Base-by-base conservation (phyloP, 495 filamentous ascomycete species). In the Trichoderma gamsii region DNA sequence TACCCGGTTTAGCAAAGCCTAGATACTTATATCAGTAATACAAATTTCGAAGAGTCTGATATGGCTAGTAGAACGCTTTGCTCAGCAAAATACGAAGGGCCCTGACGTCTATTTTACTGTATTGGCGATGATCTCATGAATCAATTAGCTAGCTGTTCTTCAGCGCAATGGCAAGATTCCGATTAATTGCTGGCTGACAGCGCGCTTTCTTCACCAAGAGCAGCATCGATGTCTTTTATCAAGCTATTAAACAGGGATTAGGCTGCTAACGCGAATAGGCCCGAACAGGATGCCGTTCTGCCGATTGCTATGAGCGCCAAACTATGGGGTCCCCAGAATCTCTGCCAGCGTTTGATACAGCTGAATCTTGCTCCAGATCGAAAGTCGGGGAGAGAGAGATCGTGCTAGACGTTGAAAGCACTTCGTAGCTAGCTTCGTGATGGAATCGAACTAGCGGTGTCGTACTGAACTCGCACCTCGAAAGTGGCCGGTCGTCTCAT, bases 241-340 rank as follows among this genome's bases (percentile, higher is more conserved):
- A 38, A 38, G 5, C 5, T 3, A 38, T 38, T 6, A 46, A 46
- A 12, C 43, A 46, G 43, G 43, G 43, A 46, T 46, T 46, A 18
- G 12, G 12, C 6, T 16, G 18, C 43, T 46, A 46, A 46, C 12
- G 43, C 12, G 18, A 56, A 23, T 56, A 56, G 51, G 51, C 16
- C 51, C 51, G 51, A 56, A 56, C 18, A 56, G 21, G 21, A 7
- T 56, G 51, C 51, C 51, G 51, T 21, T 16, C 8, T 56, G 18
- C 51, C 51, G 51, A 56, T 9, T 56, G n/a, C 8, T n/a, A 25
- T n/a, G n/a, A 56, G n/a, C 49, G 21, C 8, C 16, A n/a, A 52
- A 21, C 12, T 18, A 52, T 52, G 51, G 51, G 51, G 51, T 56
- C 51, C 51, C 51, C 51, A 56, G 51, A 56, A 56, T 56, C 51